Percentiles rank a stretch among this genome's conserved stretches.
These are phyloP conservation scores for Heritiera fomes DNA, from an alignment of 345 rosid species.

Conservation along the genomic window DNA sequence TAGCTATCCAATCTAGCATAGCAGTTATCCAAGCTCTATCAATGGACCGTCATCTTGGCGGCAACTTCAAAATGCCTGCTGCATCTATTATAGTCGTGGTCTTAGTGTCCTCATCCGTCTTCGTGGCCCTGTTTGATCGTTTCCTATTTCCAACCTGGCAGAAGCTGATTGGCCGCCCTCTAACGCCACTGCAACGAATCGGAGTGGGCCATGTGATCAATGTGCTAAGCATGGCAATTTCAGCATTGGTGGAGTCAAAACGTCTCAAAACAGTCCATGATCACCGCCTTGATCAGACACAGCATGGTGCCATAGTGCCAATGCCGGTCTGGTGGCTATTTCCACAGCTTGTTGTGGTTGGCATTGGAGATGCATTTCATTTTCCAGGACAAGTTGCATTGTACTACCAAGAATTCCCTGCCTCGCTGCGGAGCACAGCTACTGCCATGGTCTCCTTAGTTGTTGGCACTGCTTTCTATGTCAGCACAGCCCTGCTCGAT, in stretches of 20 bases:
- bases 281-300: slow-evolving; percentile 7
- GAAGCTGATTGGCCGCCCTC: slow-evolving; percentile 11
- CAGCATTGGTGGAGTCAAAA: slow-evolving; percentile 40
- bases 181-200: slow-evolving; percentile 31
- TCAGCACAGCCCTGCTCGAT: slow-evolving; percentile 40
- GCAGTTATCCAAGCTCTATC: slow-evolving; percentile 46
- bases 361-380: slow-evolving; percentile 43
- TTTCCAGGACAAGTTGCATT: slow-evolving; percentile 42
- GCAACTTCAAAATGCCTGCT: slow-evolving; percentile 46
- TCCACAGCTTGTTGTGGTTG: slow-evolving; percentile 43
- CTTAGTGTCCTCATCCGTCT: slow-evolving; percentile 25
- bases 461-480: slow-evolving; percentile 34
- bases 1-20: slow-evolving; percentile 35
- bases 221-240: slow-evolving; percentile 25
- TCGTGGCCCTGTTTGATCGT: slow-evolving; percentile 32
- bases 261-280: slow-evolving; percentile 29
- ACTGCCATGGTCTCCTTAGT: slow-evolving; percentile 37
- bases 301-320: slow-evolving; percentile 21
- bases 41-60: slow-evolving; percentile 44
- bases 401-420: slow-evolving; percentile 44
- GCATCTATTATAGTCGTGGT: slow-evolving; percentile 34
- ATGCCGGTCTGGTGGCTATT: slow-evolving; percentile 41
- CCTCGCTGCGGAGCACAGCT: slow-evolving; percentile 30
- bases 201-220: slow-evolving; percentile 44
- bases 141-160: slow-evolving; percentile 31